Evolutionary conservation across 169 alveolate species (phyloP).

Genomic region (Eimeria praecox): DNA sequence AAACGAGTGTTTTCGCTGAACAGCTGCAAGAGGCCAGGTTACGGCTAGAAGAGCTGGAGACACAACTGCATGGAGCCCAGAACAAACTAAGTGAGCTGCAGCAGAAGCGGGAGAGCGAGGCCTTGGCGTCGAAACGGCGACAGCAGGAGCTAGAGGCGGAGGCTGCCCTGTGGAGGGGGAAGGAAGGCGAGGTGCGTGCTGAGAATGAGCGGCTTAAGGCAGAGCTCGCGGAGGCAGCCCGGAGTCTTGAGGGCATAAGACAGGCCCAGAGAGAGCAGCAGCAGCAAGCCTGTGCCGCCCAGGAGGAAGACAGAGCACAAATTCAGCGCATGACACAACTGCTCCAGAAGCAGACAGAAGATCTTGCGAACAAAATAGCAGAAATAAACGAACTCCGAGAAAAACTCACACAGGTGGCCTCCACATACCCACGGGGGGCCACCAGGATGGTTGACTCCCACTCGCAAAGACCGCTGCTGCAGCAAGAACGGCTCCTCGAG

Average conservation of each 20-base stretch:
- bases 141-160: slow-evolving; percentile 27
- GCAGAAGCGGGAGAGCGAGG: slow-evolving; percentile 7
- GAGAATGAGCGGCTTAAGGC: not conserved
- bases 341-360: slow-evolving; percentile 22
- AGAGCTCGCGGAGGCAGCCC: not conserved
- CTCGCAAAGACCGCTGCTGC: not conserved
- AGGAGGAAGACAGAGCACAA: slow-evolving; percentile 9
- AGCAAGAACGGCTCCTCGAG: not conserved
- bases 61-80: slow-evolving; percentile 1
- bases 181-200: slow-evolving; percentile 10
- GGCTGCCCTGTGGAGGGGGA: not conserved
- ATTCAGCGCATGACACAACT: slow-evolving; percentile 12
- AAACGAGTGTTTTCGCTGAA: not conserved
- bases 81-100: slow-evolving; percentile 16
- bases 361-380: not conserved
- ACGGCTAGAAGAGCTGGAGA: slow-evolving; percentile 12
- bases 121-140: not conserved
- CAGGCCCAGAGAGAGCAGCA: not conserved
- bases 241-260: not conserved
- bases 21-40: not conserved
- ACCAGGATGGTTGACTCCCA: not conserved
- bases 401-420: not conserved
- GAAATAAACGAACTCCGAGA: slow-evolving; percentile 1
- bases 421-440: not conserved
- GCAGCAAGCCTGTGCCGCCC: not conserved